Base-by-base conservation (phyloP, 768 basidiomycete genomes). In the Macrolepiota albuminosa region DNA sequence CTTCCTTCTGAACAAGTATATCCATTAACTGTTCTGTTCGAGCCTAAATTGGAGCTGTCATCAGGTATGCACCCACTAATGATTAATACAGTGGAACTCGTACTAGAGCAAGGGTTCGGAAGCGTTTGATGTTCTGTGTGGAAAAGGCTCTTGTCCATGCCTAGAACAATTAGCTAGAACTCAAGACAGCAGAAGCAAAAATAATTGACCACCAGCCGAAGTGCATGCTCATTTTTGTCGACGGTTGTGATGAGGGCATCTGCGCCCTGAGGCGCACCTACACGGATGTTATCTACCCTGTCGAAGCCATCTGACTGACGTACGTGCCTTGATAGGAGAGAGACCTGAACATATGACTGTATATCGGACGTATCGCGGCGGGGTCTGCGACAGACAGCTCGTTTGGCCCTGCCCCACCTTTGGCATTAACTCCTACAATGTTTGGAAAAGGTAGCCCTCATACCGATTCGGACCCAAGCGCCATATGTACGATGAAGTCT, bases 401-500 rank as follows among this genome's bases (percentile, higher is more conserved):
- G 37, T 76, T 75, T 37, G 76, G 76, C 13, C 76, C 75, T 77
- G 57, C 7, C 49, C 49, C 55, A 14, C 16, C 13, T 13, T 47
- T 9, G n/a, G 16, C 24, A 26, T 16, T 43, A n/a, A 43, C 9
- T 37, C 10, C 10, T 10, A 42, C 31, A 18, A 47, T 24, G 18
- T 21, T 37, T 6, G 34, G 21, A 37, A 13, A 52, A 52, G 37
- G n/a, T 14, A 37, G 4, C 11, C 24, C 14, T 53, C 54, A 63
- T 57, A 75, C 73, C 73, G 31, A 70, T 69, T 21, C 75, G 69
- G 48, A 76, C 63, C 56, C 73, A 69, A 13, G 69, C 31, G 6
- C 74, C 75, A 54, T 75, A 74, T 36, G 26, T 33, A 63, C 64
- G 47, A 62, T 75, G 74, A 16, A 76, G 52, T 45, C 51, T 50